Percentiles rank a stretch among this genome's conserved stretches.
Conservation (phyloP, 192 early-diverging fungal genomes). For the Coemansia sp. region DNA sequence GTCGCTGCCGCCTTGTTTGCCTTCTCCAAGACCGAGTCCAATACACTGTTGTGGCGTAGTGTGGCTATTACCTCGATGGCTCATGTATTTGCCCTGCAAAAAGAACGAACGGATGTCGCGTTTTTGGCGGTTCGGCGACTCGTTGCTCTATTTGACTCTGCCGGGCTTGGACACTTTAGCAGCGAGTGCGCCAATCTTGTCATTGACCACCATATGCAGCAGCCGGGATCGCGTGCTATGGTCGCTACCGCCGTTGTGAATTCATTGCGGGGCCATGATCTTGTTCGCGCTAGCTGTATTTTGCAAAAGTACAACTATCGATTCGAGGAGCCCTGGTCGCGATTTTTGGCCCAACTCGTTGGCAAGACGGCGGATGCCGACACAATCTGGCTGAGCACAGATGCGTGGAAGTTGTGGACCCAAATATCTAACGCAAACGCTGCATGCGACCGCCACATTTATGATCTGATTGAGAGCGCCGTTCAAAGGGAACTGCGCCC, state of each 20-base stretch:
- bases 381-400: slow-evolving; percentile 19
- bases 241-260: slow-evolving; percentile 19
- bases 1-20: slow-evolving; percentile 31
- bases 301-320: slow-evolving; percentile 7
- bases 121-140: neutral
- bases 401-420: slow-evolving; percentile 17
- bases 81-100: slow-evolving; percentile 27
- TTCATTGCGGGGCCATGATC: slow-evolving; percentile 22
- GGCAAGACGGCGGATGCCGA: slow-evolving; percentile 9
- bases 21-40: neutral
- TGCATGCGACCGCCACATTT: slow-evolving; percentile 7
- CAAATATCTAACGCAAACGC: neutral
- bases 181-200: slow-evolving; percentile 36
- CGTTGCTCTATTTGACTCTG: neutral
- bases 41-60: slow-evolving; percentile 11
- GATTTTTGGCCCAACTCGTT: slow-evolving; percentile 27
- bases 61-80: slow-evolving; percentile 16
- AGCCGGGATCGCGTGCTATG: slow-evolving; percentile 6
- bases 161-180: slow-evolving; percentile 18
- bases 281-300: slow-evolving; percentile 24
- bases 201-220: slow-evolving; percentile 27
- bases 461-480: slow-evolving; percentile 4
- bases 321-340: slow-evolving; percentile 36
- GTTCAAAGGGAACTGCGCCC: slow-evolving; percentile 1
- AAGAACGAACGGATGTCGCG: slow-evolving; percentile 4